Base-by-base conservation (phyloP, 2,329 filamentous ascomycete species). In the Cytospora piceae region DNA sequence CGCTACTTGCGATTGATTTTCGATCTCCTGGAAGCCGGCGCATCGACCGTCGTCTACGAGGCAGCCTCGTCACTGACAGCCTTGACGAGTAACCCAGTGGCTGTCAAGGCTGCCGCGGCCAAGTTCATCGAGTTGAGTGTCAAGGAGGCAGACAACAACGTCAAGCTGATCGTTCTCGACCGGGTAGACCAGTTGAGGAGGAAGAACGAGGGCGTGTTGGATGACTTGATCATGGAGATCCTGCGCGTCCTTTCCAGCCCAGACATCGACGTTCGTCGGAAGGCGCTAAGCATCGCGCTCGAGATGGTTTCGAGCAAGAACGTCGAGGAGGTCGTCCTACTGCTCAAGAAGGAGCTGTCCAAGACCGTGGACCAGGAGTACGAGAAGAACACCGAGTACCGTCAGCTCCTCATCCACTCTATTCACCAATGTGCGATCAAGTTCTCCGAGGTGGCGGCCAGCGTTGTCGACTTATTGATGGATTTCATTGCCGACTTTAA, bases 241-340 rank as follows among this genome's bases (percentile, higher is more conserved):
- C 84, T 99, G 55, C 92, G 95, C 63, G 95, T 97, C 22, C 85
- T 99, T 39, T 96, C 94, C 15, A 97, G 94, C 76, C 92, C 95
- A 27, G 95, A 99, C 79, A 91, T 99, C 70, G 95, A 98, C 74
- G 95, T 99, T 61, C 89, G 95, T 73, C 90, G 90, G 78, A 98
- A 98, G 79, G 93, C 94, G 20, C 85, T 99, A 32, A 85, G 87
- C 64, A 92, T 99, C 73, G 94, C 94, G 15, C 83, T 99, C 77
- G 94, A 97, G 70, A 98, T 99, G 95, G 93, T 99, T 6, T 95
- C 94, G 0, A 97, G 94, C 85, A 96, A 97, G 81, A 99, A 99
- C 70, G 94, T 99, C 8, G 95, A 98, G 76, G 95, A 99, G 74
- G 95, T 99, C 17, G 92, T 99, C 27, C 86, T 98, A 73, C 84